Base-by-base conservation (phyloP, 164 flowering plant species). In the Pachysandra terminalis region DNA sequence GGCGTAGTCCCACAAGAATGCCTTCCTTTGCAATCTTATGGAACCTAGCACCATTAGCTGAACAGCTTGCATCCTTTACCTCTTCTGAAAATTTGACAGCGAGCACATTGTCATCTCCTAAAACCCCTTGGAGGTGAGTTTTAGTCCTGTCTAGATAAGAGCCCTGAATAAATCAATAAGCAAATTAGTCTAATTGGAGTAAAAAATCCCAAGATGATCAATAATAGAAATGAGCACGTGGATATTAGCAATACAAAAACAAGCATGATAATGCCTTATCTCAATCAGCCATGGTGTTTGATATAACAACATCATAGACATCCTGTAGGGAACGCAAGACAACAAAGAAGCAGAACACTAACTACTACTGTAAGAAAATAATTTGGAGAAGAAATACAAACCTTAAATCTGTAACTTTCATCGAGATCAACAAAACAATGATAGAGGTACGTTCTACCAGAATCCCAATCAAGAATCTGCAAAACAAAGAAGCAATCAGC, bases 31-130 rank as follows among this genome's bases (percentile, higher is more conserved):
- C 77, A 73, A 89, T 65, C 48, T 40, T 83, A 15, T 9, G 55
- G 60, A 68, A 85, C 13, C 5, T 37, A 13, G 57, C 23, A 48
- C 35, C 4, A n/a, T 2, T 16, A 10, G 23, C 54, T 5, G 17
- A 52, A 25, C 9, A 13, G 26, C 45, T 58, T 24, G 13, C 19
- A 5, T 72, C 67, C 0, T 21, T 9, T 48, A 9, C 56, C 2
- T 60, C 75, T 35, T 83, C 87, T 3, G 72, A 70, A 78, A 93
- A 87, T 69, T 81, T 89, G 14, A 93, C 98, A 61, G 68, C 67
- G 52, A 93, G 52, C 13, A 93, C 80, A 65, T 84, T 88, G 0
- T 86, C 91, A 75, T 93, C 98, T n/a, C 96, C 96, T 19, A 90
- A 51, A 23, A 75, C 81, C 61, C 80, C 81, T 26, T 90, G 98